phyloP scores from a whole-genome alignment of 148 eudicot species.

The Vaccinium macrocarpon region DNA sequence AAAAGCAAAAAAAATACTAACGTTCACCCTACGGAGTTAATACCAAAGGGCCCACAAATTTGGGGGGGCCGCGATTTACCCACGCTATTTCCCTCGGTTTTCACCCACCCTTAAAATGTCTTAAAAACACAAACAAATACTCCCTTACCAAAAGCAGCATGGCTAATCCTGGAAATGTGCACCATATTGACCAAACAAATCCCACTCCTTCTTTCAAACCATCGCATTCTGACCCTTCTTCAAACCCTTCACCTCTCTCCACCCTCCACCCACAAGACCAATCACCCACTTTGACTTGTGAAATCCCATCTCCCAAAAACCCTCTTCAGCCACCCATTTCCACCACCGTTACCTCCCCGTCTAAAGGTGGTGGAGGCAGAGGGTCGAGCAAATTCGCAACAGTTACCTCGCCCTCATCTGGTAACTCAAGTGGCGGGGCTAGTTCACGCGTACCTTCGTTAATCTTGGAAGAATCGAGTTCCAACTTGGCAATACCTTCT shows the following conservation, averaged over 20 bases:
- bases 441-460: background rate
- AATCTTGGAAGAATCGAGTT: background rate
- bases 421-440: background rate
- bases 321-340: no score
- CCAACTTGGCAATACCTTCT: background rate
- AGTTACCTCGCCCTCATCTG: background rate
- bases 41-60: background rate
- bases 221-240: background rate
- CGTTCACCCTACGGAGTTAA: background rate
- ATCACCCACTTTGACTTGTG: background rate
- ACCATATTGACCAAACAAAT: background rate
- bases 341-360: background rate
- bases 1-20: no score
- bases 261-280: background rate
- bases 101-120: background rate
- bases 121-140: background rate
- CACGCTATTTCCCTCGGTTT: background rate
- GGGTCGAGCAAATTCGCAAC: no score
- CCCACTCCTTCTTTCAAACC: background rate
- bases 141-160: background rate
- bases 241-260: background rate
- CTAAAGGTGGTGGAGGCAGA: background rate
- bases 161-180: background rate
- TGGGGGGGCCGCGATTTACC: background rate
- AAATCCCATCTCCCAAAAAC: slow-evolving; percentile 1